Base-by-base conservation (phyloP, 2,329 filamentous ascomycete genomes). In the Colletotrichum sp. region DNA sequence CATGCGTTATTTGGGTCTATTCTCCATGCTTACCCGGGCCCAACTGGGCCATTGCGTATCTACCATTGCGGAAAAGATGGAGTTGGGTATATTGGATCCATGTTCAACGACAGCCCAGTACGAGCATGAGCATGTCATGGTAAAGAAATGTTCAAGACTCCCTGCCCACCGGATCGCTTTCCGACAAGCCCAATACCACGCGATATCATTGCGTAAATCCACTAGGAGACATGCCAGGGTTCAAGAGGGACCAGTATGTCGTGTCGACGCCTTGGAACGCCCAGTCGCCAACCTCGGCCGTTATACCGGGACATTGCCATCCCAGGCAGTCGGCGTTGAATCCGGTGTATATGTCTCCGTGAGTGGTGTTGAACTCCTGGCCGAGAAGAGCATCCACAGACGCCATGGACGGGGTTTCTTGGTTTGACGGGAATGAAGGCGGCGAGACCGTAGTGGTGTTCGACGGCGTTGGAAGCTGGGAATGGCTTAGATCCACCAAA, bases 181-280 rank as follows among this genome's bases (percentile, higher is more conserved):
- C n/a, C n/a, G 6, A 13, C 3, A 52, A 52, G 43, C 43, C 9
- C 39, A n/a, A n/a, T 48, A 10, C 18, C 39, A 48, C n/a, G 43
- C 43, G 43, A 52, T 22, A 3, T n/a, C 22, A 52, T 13, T 52
- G 43, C 43, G n/a, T 52, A 22, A 36, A 25, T 13, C 58, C 28
- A 22, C 58, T 32, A 30, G 58, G 58, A n/a, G 68, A 70, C 6
- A 74, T 66, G 55, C 69, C 43, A 77, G 79, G 79, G 39, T 82
- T 83, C 58, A 84, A 67, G 74, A 83, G 80, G 5, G 81, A 81
- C 83, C 83, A 84, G 52, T 82, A 84, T 2, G 82, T 81, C 15
- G 82, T 83, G 67, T 87, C 85, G 4, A 87, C 82, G 5, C 84
- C 84, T 68, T 87, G 86, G 12, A 87, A 82, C 3, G 83, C 82